phyloP scores from a whole-genome alignment of 768 basidiomycete species.

The Russula sp. region DNA sequence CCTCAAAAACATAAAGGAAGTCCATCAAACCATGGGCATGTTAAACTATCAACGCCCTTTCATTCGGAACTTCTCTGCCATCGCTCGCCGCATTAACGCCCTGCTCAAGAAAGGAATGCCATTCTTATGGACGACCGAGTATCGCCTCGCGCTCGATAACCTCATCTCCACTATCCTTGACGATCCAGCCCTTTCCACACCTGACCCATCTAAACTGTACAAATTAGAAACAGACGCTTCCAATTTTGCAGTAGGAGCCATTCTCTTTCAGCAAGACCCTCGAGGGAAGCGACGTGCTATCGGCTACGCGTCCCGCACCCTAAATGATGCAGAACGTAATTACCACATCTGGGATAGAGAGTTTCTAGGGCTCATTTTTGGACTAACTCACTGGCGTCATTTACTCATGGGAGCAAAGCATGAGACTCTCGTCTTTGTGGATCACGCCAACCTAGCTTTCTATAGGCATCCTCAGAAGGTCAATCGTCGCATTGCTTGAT shows the following conservation, averaged over 20 bases:
- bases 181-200: not conserved
- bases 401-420: not conserved
- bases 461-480: no score
- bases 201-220: not conserved
- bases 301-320: fast-evolving
- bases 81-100: not conserved
- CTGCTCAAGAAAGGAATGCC: not conserved
- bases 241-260: not conserved
- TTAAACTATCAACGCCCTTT: not conserved
- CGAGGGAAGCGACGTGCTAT: not conserved
- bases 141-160: fast-evolving
- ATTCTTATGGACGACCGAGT: not conserved
- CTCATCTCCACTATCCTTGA: not conserved
- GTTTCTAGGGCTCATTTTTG: not conserved
- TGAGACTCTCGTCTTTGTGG: no score
- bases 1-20: not conserved
- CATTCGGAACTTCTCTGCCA: not conserved
- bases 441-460: no score
- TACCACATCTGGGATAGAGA: not conserved
- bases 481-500: no score
- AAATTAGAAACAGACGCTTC: not conserved
- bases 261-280: not conserved
- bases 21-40: not conserved
- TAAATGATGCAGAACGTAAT: not conserved
- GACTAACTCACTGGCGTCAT: fast-evolving